Evolutionary conservation across 1,284 basidiomycete genomes (phyloP).

Genomic region (Sporisorium exsertum): DNA sequence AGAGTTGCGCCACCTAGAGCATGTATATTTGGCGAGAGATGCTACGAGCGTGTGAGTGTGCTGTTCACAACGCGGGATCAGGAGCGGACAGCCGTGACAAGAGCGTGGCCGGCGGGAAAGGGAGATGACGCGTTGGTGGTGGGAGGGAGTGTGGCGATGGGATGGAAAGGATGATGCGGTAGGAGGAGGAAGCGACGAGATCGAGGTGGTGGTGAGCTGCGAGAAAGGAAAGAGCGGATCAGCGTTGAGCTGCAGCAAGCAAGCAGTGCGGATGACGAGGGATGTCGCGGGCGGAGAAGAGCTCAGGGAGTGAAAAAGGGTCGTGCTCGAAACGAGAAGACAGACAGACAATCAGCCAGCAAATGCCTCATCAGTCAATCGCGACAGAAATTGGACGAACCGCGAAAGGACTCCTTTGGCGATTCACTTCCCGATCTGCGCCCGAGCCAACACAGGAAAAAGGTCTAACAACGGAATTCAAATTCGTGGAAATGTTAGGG

Average conservation of each 20-base stretch:
- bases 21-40: not conserved
- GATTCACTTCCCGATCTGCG: slow-evolving; percentile 9
- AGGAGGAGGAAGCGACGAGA: too few relatives aligned
- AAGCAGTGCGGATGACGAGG: slow-evolving; percentile 4
- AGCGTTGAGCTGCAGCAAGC: not conserved
- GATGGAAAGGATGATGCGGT: not conserved
- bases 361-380: slow-evolving; percentile 4
- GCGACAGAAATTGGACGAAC: slow-evolving; percentile 8
- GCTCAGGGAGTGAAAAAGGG: slow-evolving; percentile 5
- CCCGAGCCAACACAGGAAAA: slow-evolving; percentile 3
- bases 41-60: not conserved
- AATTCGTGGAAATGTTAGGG: not conserved
- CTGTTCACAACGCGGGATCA: not conserved
- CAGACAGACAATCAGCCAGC: slow-evolving; percentile 9
- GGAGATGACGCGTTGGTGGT: slow-evolving; percentile 5
- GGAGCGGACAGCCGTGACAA: not conserved
- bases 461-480: not conserved
- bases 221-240: slow-evolving; percentile 8
- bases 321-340: slow-evolving; percentile 18
- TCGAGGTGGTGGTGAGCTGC: not conserved
- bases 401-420: not conserved
- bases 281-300: slow-evolving; percentile 6
- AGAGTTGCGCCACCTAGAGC: slow-evolving; percentile 1
- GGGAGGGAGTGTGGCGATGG: not conserved
- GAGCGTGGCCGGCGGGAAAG: not conserved